Evolutionary conservation across 2,329 filamentous ascomycete species (phyloP), one percentile per base, ranked within the genome.

Genomic region (Rasamsonia emersonii): DNA sequence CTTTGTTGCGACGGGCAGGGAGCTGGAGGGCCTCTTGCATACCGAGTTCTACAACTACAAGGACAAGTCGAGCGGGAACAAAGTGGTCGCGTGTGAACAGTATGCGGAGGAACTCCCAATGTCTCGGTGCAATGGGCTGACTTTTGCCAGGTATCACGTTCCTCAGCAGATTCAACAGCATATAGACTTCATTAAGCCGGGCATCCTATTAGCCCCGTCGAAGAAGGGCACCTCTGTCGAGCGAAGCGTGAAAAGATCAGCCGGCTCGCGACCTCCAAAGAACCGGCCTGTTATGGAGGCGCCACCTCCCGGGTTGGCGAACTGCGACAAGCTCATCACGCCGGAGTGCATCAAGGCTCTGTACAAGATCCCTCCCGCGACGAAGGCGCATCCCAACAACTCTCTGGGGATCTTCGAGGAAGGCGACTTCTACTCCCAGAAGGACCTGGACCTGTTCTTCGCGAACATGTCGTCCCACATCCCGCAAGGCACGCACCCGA

Each of bases 181-280:
- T 36, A 57, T 75, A 31, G 71, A 75, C 51, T 75, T 73, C 47
- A 64, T 76, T 21, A 74, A 66, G 1, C 71, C 71, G 0, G 70
- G 70, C 10, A 64, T 72, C 40, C 70, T 68, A 39, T 57, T 75
- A n/a, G 47, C 45, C n/a, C 44, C 45, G n/a, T 39, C 49, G 2
- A 50, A 49, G 36, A 50, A 49, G 21, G 43, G 32, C 24, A 42
- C 35, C 11, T 41, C 45, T 23, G 35, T 31, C 3, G 51, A 47
- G 32, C 41, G 43, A 24, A 41, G 42, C 3, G 38, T 32, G 8
- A 38, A 21, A 18, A 20, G 28, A n/a, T 35, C 36, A n/a, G 41
- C 43, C 18, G 42, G 37, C 15, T 37, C 24, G 3, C 35, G 38
- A 13, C 24, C 32, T 9, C 39, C 10, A 11, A 11, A 5, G 9